A percentile compares a stretch with the other conserved stretches of the same genome.
Evolutionary conservation across 768 basidiomycete genomes (phyloP).

Genomic region (Sarcodon sp.): DNA sequence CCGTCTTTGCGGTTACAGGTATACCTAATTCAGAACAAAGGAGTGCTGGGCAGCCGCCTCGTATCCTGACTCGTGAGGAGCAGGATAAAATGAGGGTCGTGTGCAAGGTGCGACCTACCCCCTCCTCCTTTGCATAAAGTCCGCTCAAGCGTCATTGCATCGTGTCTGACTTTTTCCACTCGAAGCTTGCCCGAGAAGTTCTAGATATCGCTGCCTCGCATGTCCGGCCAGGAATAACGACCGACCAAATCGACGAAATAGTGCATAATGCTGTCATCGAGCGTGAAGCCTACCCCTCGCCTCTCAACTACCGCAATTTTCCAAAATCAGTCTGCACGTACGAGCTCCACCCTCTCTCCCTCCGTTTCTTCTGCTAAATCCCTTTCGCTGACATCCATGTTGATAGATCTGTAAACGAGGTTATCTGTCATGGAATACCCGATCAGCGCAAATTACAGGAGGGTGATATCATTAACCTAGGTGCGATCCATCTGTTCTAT

Average conservation of each 20-base stretch:
- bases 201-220: conserved; percentile 83
- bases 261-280: conserved; percentile 89
- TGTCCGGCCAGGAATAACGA: conserved; percentile 85
- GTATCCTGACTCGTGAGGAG: conserved; percentile 56
- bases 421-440: conserved; percentile 95
- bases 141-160: conserved; percentile 2
- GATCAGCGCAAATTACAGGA: conserved; percentile 74
- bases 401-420: conserved; percentile 80
- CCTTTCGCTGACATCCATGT: neutral
- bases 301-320: conserved; percentile 81
- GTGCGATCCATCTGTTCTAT: conserved; percentile 22
- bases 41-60: conserved; percentile 45
- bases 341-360: conserved; percentile 18
- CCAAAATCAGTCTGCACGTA: conserved; percentile 97
- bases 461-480: conserved; percentile 95
- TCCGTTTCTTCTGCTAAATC: neutral
- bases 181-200: conserved; percentile 81
- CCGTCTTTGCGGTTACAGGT: conserved; percentile 29
- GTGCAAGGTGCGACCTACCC: conserved; percentile 44
- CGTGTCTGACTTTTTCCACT: conserved; percentile 3
- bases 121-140: no score
- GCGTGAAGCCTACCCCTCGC: conserved; percentile 87
- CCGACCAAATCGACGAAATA: conserved; percentile 88
- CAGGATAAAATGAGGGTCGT: conserved; percentile 83
- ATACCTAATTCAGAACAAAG: conserved; percentile 46